Base-by-base conservation (phyloP, 495 filamentous ascomycete genomes). In the Aspergillus cristatus region DNA sequence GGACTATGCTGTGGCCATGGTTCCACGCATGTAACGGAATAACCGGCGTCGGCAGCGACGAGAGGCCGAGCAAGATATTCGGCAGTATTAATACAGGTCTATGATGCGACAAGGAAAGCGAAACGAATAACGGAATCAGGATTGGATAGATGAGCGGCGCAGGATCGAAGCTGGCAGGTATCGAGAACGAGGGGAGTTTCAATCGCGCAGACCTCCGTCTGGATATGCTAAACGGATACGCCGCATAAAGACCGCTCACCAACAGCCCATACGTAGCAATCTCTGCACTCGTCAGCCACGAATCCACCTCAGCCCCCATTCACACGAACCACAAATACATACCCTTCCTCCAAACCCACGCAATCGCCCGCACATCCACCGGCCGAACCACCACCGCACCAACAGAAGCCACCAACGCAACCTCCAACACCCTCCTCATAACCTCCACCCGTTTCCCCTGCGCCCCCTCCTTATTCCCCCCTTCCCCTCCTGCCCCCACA, bases 61-160 rank as follows among this genome's bases (percentile, higher is more conserved):
- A 74, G 26, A 98, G 71, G 34, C 82, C 74, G 32, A 98, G 72
- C 18, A 94, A 65, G 25, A 96, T 72, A 46, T 93, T 97, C 3
- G 83, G 74, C 18, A 90, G 60, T 5, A 97, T 50, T 18, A 78
- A 57, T 7, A 63, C 63, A 15, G 70, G 47, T 22, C 67, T 65
- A 33, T 70, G 63, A 14, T 72, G 66, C 17, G 77, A 71, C n/a
- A 94, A 67, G 12, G 87, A 81, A 4, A 91, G 56, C 3, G 91
- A 81, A 25, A 94, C 80, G 14, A 86, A 68, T 6, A 91, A 48
- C 2, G 91, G 86, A 6, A 94, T 67, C 0, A 82, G 45, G 1
- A 79, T 65, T 2, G 91, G 93, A 50, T 97, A 98, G 14, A 98
- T 65, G 7, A 97, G 63, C 5, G 91, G 86, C 12, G 91, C 91